phyloP scores from a whole-genome alignment of 2,329 filamentous ascomycete genomes.

The Talaromyces funiculosus region DNA sequence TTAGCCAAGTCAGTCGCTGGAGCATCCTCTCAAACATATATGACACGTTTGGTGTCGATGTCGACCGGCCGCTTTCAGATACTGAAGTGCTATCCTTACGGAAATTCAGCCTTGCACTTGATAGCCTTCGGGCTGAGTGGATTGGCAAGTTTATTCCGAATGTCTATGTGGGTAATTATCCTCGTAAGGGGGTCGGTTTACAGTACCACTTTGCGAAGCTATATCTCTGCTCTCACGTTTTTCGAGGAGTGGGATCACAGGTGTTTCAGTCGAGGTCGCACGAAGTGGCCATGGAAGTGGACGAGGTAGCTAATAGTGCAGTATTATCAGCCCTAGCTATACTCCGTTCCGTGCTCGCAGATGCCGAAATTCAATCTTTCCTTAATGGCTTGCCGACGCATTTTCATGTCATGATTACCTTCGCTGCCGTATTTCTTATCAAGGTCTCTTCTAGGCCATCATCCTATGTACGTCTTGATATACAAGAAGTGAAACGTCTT shows the following conservation, averaged over 20 bases:
- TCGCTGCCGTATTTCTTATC: constrained; percentile 35
- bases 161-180: constrained; percentile 39
- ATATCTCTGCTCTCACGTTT: constrained; percentile 42
- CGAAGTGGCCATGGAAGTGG: constrained; percentile 19
- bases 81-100: constrained; percentile 17
- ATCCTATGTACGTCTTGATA: constrained; percentile 17
- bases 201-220: constrained; percentile 45
- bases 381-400: constrained; percentile 34
- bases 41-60: constrained; percentile 30
- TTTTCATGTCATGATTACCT: constrained; percentile 37
- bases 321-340: constrained; percentile 32
- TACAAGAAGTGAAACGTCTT: not conserved
- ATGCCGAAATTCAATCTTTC: constrained; percentile 29
- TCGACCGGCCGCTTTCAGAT: constrained; percentile 19
- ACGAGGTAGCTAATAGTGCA: constrained; percentile 34
- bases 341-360: constrained; percentile 28
- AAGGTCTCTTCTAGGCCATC: constrained; percentile 32
- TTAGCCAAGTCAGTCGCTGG: constrained; percentile 31
- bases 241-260: constrained; percentile 27
- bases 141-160: constrained; percentile 22
- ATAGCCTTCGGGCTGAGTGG: constrained; percentile 18
- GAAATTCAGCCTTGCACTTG: constrained; percentile 11
- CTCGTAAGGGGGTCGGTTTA: constrained; percentile 40
- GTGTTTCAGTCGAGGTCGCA: constrained; percentile 19
- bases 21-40: constrained; percentile 28